phyloP scores from a whole-genome alignment of 208 protist genomes.

The Leishmania martiniquensis region DNA sequence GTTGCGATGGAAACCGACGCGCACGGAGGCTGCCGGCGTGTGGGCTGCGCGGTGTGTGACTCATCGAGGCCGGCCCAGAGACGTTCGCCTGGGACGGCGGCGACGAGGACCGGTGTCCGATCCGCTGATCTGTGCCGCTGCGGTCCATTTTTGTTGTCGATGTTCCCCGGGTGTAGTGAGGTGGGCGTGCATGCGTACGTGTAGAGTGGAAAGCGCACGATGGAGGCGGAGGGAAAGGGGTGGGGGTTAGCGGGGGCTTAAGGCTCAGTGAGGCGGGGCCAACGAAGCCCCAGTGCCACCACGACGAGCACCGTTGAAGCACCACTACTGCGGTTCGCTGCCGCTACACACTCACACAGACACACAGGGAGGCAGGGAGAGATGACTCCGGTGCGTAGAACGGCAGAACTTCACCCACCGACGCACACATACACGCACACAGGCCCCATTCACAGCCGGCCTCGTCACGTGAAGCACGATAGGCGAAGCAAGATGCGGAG shows the following conservation, averaged over 20 bases:
- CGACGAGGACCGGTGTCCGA: not conserved
- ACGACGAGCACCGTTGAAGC: not conserved
- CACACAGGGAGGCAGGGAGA: not conserved
- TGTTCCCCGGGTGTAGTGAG: not conserved
- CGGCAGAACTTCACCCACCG: too few relatives aligned
- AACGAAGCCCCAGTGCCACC: not conserved
- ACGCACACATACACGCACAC: not conserved
- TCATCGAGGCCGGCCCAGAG: not conserved
- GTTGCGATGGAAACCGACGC: conserved; percentile 29
- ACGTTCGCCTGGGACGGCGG: not conserved
- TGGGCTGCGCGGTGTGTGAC: conserved; percentile 3
- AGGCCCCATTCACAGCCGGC: too few relatives aligned
- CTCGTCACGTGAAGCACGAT: too few relatives aligned
- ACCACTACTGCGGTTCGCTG: not conserved
- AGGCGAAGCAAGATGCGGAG: too few relatives aligned
- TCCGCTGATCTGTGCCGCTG: not conserved
- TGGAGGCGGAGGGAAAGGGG: not conserved
- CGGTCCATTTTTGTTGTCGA: not conserved
- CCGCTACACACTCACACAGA: not conserved
- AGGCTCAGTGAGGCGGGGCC: not conserved
- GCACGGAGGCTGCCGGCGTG: conserved; percentile 33
- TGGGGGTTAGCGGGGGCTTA: too few relatives aligned
- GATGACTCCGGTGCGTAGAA: too few relatives aligned
- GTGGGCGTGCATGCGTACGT: not conserved
- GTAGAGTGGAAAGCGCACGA: too few relatives aligned